Base-by-base conservation (phyloP, 345 rosid species). In the Jatropha curcas region DNA sequence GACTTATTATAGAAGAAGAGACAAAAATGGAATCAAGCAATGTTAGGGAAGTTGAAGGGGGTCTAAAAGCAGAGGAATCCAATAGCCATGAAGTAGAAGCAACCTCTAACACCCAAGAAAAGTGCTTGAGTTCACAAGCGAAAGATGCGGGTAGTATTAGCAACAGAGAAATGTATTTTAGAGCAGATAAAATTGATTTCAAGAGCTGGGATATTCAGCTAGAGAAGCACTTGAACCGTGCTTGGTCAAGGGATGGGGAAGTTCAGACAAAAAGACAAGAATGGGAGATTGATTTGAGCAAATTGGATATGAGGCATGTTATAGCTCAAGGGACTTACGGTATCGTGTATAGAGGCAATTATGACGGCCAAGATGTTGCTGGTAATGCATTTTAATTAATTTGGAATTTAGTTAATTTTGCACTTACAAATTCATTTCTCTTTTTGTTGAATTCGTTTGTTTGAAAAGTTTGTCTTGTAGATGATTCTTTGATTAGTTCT, bases 361-460 rank as follows among this genome's bases (percentile, higher is more conserved):
- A 79, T 51, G 82, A 79, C 39, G 77, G 72, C 68, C 78, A 79
- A 51, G 82, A 79, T 48, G 75, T 79, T 79, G 82, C 82, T 65
- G 82, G 82, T 79, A 72, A 56, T 16, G 43, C 39, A 4, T 13
- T 72, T 55, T 39, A 17, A 33, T n/a, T 48, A 13, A 31, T 46
- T 35, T 46, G 28, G 4, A 7, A 9, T 37, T 52, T 27, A 51
- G 10, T 59, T 1, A 31, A 2, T 14, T 69, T 69, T 67, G n/a
- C 7, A 48, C 19, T 48, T 48, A 17, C 4, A 48, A 48, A n/a
- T 48, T 48, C 20, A 4, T 48, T 48, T 48, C 53, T 16, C 19
- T 1, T 41, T 30, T 31, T 11, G 33, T 51, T 55, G 24, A 51
- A 14, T 2, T 67, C 46, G 3, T 48, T 67, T 46, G 56, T 28